Percentiles rank a stretch among this genome's conserved stretches.
Evolutionary conservation across 2,329 filamentous ascomycete species (phyloP).

Genomic region (Cryphonectria japonica): DNA sequence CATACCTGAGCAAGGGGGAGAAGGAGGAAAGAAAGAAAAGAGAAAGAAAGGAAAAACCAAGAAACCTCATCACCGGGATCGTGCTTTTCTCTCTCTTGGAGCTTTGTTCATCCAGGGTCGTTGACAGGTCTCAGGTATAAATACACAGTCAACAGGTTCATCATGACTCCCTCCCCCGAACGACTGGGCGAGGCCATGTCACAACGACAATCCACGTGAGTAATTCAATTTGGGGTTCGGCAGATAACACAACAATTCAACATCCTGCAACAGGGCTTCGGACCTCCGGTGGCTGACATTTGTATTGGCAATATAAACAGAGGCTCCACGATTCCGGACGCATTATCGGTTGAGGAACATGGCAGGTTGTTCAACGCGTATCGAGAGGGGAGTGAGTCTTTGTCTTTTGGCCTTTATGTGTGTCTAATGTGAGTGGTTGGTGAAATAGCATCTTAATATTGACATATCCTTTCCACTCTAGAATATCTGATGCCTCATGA

Average conservation of each 20-base stretch:
- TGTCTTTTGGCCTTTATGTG: neutral
- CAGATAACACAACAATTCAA: neutral
- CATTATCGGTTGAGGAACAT: conserved; percentile 11
- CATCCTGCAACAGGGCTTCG: neutral
- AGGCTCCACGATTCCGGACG: conserved; percentile 14
- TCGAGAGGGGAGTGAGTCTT: conserved; percentile 16
- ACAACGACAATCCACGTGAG: conserved; percentile 6
- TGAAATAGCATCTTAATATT: neutral
- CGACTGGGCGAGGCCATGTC: neutral
- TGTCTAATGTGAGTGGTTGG: neutral
- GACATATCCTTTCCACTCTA: neutral
- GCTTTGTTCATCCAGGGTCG: neutral
- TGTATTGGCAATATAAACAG: neutral
- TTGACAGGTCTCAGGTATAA: neutral
- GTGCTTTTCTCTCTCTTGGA: neutral
- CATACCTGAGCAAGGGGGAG: neutral
- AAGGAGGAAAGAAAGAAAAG: neutral
- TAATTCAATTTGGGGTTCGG: neutral
- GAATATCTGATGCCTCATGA: conserved; percentile 17
- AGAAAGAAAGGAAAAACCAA: neutral
- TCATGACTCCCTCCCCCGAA: neutral
- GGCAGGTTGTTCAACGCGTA: conserved; percentile 17
- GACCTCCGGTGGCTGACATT: neutral
- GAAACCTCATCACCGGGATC: neutral
- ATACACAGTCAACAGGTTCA: neutral